phyloP scores from a whole-genome alignment of 2,329 filamentous ascomycete species.

The Pestalotiopsis sp. region DNA sequence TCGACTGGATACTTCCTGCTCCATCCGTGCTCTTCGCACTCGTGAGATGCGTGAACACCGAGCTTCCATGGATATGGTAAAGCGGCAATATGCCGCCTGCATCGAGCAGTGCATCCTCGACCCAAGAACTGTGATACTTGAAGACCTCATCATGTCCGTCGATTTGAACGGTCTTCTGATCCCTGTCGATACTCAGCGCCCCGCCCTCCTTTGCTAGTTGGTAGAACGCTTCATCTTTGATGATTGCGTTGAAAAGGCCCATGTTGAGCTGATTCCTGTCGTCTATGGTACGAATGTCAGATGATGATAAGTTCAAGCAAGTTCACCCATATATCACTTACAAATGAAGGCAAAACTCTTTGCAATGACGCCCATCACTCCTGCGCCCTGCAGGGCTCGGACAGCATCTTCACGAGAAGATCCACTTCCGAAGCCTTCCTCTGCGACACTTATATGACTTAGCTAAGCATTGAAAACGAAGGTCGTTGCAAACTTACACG shows the following conservation, averaged over 20 bases:
- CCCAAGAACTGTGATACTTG: slow-evolving; percentile 36
- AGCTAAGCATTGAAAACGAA: neutral
- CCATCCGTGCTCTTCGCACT: neutral
- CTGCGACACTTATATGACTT: slow-evolving; percentile 41
- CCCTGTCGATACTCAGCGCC: slow-evolving; percentile 38
- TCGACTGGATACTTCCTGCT: neutral
- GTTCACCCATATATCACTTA: neutral
- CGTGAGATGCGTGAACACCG: neutral
- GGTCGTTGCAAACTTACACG: slow-evolving; percentile 27
- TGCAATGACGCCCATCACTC: slow-evolving; percentile 44
- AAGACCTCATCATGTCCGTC: slow-evolving; percentile 24
- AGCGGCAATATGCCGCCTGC: slow-evolving; percentile 32
- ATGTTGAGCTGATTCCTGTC: slow-evolving; percentile 45
- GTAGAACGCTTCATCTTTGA: slow-evolving; percentile 40
- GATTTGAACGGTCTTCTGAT: slow-evolving; percentile 20
- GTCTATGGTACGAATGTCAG: slow-evolving; percentile 15
- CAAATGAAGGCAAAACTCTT: slow-evolving; percentile 46
- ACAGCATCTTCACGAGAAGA: slow-evolving; percentile 46
- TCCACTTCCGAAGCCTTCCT: slow-evolving; percentile 45
- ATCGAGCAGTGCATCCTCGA: slow-evolving; percentile 39
- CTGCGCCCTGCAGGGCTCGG: slow-evolving; percentile 36
- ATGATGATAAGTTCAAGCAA: neutral
- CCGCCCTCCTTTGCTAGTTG: slow-evolving; percentile 26
- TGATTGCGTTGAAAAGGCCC: slow-evolving; percentile 42
- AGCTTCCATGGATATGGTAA: neutral